Evolutionary conservation across 768 basidiomycete genomes (phyloP).

Genomic region (Lactarius evosmus): DNA sequence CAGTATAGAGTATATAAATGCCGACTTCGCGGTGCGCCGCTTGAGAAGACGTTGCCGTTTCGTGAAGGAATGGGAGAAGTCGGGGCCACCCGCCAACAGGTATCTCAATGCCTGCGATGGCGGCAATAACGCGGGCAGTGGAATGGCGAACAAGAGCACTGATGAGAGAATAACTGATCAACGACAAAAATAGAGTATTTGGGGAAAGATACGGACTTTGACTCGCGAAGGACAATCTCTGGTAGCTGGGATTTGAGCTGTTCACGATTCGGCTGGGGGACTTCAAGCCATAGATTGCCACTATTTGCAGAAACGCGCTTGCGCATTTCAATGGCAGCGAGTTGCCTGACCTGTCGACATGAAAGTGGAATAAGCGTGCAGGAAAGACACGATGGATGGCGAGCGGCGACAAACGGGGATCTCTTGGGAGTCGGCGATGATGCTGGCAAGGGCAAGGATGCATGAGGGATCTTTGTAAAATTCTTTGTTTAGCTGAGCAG

Average conservation of each 20-base stretch:
- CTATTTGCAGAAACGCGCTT: conserved; percentile 84
- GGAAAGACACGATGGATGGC: background rate
- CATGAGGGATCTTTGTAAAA: conserved; percentile 91
- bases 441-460: conserved; percentile 85
- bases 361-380: background rate
- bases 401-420: conserved; percentile 56
- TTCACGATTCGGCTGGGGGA: conserved; percentile 63
- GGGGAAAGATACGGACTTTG: conserved; percentile 51
- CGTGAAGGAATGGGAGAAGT: conserved; percentile 83
- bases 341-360: conserved; percentile 77
- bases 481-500: conserved; percentile 83
- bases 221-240: conserved; percentile 70
- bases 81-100: conserved; percentile 75
- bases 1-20: conserved; percentile 83
- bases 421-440: conserved; percentile 83
- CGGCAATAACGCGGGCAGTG: conserved; percentile 86
- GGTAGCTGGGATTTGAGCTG: conserved; percentile 85
- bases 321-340: conserved; percentile 93
- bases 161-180: conserved; percentile 24
- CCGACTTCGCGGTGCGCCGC: conserved; percentile 88
- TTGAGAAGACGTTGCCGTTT: conserved; percentile 64
- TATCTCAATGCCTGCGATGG: conserved; percentile 88
- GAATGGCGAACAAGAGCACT: conserved; percentile 92
- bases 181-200: conserved; percentile 10
- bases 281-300: conserved; percentile 76